Conservation (phyloP, 2,329 filamentous ascomycete species). For the Ascochyta viciae-villosae region DNA sequence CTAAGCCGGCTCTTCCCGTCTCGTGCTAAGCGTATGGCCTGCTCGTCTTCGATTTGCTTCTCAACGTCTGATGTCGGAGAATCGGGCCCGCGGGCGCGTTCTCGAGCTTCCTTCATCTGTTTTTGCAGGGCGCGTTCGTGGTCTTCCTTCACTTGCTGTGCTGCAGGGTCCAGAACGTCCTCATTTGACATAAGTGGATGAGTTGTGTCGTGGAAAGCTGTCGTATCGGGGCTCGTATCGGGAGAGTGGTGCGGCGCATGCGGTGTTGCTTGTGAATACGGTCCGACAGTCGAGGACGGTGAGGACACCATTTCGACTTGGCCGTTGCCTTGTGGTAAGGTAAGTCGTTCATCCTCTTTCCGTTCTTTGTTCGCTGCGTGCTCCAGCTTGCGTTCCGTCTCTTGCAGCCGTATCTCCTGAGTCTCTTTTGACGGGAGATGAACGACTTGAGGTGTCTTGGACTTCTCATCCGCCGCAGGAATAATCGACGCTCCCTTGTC, state of each 20-base stretch:
- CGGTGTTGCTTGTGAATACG: constrained; percentile 76
- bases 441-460: constrained; percentile 46
- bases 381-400: constrained; percentile 51
- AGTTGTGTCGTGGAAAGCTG: constrained; percentile 50
- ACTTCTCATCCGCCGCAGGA: constrained; percentile 15
- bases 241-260: constrained; percentile 71
- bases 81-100: constrained; percentile 51
- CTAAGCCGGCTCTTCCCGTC: constrained; percentile 41
- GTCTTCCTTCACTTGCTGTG: constrained; percentile 58
- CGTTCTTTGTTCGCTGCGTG: constrained; percentile 45
- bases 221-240: constrained; percentile 76
- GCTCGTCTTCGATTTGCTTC: constrained; percentile 62
- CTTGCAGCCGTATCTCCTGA: constrained; percentile 56
- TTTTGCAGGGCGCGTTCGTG: constrained; percentile 61
- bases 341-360: constrained; percentile 49
- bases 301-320: constrained; percentile 52
- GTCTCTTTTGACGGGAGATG: constrained; percentile 60
- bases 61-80: constrained; percentile 66
- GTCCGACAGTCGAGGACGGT: constrained; percentile 70
- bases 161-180: constrained; percentile 45
- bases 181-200: constrained; percentile 36
- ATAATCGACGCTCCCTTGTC: constrained; percentile 25
- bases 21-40: constrained; percentile 49
- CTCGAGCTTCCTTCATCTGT: constrained; percentile 55
- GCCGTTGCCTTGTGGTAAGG: constrained; percentile 32